Base-by-base conservation (phyloP, 495 filamentous ascomycete genomes). In the Pseudevernia furfuracea region DNA sequence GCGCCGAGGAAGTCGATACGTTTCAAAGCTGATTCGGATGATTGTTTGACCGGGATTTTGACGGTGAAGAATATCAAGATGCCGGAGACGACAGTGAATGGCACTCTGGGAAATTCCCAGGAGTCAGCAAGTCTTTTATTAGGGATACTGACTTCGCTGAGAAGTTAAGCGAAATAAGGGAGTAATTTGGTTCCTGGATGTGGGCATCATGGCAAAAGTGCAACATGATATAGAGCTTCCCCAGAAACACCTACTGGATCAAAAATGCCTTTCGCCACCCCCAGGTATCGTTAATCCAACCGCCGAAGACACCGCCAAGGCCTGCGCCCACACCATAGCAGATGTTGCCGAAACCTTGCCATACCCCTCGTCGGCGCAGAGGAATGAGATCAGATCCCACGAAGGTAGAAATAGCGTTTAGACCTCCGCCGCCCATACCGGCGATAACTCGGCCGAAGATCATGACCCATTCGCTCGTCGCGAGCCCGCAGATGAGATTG, bases 331-430 rank as follows among this genome's bases (percentile, higher is more conserved):
- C 58, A 56, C 87, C 89, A 68, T 80, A 91, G 60, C 79, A 80
- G 65, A 96, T 83, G 75, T 96, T 96, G 0, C 89, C 89, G 48
- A 96, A 76, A 0, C 93, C 93, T 73, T 96, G 92, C 73, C 90
- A 88, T 19, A 96, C 73, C 0, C 92, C 92, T 67, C 92, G 81
- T 66, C 85, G 86, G 30, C 92, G 82, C 41, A 96, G 76, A 21
- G 93, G 93, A 23, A 97, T 82, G 53, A 97, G 73, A 73, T 97
- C 92, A 1, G 87, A 88, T 12, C 78, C 87, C 34, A 96, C 78
- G 69, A 97, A 93, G 1, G 90, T 91, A 12, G 84, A 84, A 64
- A 96, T 95, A 3, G 88, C 85, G 69, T 84, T 89, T 52, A 96
- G 71, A 17, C 92, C 91, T 10, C 92, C 91, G 0, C 92, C 92